These are phyloP conservation scores for Aspergillus sp. DNA, from an alignment of 2,329 filamentous ascomycete species.

Conservation along the genomic window DNA sequence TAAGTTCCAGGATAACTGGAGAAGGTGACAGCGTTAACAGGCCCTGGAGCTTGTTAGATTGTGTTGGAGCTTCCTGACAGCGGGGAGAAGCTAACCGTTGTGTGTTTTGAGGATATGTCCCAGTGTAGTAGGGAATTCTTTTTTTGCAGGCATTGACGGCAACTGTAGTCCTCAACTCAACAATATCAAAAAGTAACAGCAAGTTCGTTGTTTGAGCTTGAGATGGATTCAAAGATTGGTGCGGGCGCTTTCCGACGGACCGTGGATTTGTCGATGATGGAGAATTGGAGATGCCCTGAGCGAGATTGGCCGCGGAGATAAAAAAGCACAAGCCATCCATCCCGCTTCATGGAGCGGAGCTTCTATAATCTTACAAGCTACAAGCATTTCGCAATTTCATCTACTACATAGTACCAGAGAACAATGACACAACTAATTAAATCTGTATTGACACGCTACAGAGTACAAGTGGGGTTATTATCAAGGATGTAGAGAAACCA, in stretches of 20 bases:
- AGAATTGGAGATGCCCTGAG: too few relatives aligned
- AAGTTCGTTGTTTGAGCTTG: constrained; percentile 5
- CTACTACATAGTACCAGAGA: not conserved
- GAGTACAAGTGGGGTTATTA: constrained; percentile 37
- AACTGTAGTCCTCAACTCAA: too few relatives aligned
- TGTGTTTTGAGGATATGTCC: constrained; percentile 43
- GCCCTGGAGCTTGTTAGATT: constrained; percentile 44
- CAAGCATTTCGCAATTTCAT: too few relatives aligned
- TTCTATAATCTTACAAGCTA: too few relatives aligned
- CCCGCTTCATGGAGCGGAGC: too few relatives aligned
- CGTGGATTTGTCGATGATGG: too few relatives aligned
- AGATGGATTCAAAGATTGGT: not conserved
- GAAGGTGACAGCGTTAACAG: constrained; percentile 68
- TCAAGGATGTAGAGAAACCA: constrained; percentile 36
- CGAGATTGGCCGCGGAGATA: too few relatives aligned
- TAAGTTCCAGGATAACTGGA: constrained; percentile 69
- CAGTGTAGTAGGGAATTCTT: constrained; percentile 33
- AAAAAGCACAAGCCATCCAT: too few relatives aligned
- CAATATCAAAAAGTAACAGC: not conserved
- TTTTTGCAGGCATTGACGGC: constrained; percentile 21
- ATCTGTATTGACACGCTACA: constrained; percentile 33
- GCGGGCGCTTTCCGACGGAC: too few relatives aligned
- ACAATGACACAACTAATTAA: constrained; percentile 26
- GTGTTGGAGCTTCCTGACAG: not conserved
- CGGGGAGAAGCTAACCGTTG: constrained; percentile 28